Percentiles rank a stretch among this genome's conserved stretches.
Conservation (phyloP, 169 alveolate species). For the Plasmodium blacklocki region DNA sequence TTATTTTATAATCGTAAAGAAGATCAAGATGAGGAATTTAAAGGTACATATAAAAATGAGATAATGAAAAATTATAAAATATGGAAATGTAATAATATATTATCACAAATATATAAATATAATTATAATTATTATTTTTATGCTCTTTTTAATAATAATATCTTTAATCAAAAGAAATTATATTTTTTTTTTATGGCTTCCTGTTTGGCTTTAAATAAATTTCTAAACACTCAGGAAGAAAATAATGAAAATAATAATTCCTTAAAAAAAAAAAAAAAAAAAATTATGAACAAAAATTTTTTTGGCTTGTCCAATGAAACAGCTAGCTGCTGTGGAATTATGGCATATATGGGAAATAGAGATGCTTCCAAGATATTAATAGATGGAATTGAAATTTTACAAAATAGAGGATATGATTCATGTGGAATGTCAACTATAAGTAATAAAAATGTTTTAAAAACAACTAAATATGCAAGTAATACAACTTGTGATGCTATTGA, state of each 20-base stretch:
- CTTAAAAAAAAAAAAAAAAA: slow-evolving; percentile 16
- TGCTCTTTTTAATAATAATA: no score
- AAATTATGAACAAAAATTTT: background rate
- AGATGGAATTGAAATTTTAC: slow-evolving; percentile 91
- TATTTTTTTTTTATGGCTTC: background rate
- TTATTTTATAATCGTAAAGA: background rate
- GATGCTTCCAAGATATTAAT: slow-evolving; percentile 88
- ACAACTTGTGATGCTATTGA: slow-evolving; percentile 85
- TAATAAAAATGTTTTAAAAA: slow-evolving; percentile 83
- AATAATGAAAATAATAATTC: background rate
- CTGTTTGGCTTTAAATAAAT: slow-evolving; percentile 19
- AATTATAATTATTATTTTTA: no score
- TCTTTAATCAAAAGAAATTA: background rate
- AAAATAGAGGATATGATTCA: slow-evolving; percentile 96
- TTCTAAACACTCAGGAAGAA: slow-evolving; percentile 16
- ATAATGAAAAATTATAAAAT: background rate
- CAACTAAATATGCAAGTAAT: slow-evolving; percentile 90
- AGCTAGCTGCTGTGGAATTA: slow-evolving; percentile 90
- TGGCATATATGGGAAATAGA: slow-evolving; percentile 91
- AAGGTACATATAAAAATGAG: background rate
- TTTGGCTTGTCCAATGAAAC: slow-evolving; percentile 11
- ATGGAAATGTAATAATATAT: background rate
- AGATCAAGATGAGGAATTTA: background rate
- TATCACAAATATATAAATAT: background rate
- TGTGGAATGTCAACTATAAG: slow-evolving; percentile 94